Percentiles rank a stretch among this genome's conserved stretches.
phyloP scores from a whole-genome alignment of 257 asterid genomes.

The Penstemon newberryi region DNA sequence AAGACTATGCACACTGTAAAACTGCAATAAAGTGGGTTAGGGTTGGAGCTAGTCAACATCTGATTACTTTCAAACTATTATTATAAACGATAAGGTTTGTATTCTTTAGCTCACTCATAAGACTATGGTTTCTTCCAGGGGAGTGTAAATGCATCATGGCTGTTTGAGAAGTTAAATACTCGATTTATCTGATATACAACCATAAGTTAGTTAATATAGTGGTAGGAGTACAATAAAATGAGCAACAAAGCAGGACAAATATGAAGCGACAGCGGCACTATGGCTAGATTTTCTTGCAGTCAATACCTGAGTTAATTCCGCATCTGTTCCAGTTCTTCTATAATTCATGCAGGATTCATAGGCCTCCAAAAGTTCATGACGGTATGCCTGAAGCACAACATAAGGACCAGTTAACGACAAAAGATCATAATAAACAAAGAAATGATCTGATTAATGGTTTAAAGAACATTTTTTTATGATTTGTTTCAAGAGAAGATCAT shows the following conservation, averaged over 20 bases:
- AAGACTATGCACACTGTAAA: background rate
- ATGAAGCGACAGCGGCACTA: background rate
- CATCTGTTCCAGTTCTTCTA: conserved; percentile 80
- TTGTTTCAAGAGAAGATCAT: conserved; percentile 7
- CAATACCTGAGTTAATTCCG: conserved; percentile 94
- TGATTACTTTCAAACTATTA: background rate
- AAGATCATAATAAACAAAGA: conserved; percentile 6
- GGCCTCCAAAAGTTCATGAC: conserved; percentile 87
- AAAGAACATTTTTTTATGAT: background rate
- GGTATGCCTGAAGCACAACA: conserved; percentile 63
- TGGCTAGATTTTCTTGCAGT: conserved; percentile 18
- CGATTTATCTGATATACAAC: background rate
- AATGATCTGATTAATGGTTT: background rate
- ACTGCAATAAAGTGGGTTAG: conserved; percentile 6
- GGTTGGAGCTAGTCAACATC: background rate
- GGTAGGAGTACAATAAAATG: background rate
- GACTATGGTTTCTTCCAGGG: background rate
- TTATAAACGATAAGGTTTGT: background rate
- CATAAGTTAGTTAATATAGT: background rate
- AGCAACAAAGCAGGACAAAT: background rate
- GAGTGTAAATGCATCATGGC: background rate
- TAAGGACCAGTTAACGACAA: conserved; percentile 15
- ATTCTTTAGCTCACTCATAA: background rate
- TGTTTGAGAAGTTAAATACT: no score
- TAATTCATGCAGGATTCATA: conserved; percentile 87